Evolutionary conservation across 371 early-diverging fungal species (phyloP), one percentile per base, ranked within the genome.

Genomic region (Mucor piriformis): DNA sequence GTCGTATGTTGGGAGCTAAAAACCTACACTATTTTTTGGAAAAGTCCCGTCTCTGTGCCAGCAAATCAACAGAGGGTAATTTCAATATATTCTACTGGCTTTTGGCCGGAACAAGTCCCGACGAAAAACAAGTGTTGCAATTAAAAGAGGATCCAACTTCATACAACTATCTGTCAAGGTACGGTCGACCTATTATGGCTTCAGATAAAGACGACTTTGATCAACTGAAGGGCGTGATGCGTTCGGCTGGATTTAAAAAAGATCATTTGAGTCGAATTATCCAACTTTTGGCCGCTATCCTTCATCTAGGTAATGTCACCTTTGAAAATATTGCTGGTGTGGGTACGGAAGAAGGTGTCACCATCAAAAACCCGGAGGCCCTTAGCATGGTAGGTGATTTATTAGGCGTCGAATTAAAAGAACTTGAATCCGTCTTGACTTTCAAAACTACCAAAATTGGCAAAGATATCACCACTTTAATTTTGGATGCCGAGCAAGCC

Each of bases 1-100:
- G 95, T 6, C 86, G 88, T 13, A 84, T 98, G 69, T 79, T 89
- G 10, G 96, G 97, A 23, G 89, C 89, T 7, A 95, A 93, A 71
- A 74, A 90, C 55, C 77, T 94, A 40, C 90, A 93, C 59, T 97
- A 94, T 69, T 81, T 96, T 51, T 78, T 98, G 16, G 98, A 99
- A 59, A 88, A 89, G 38, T 77, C 77, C 40, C 82, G 93, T 25
- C 79, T 92, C n/a, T 69, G 81, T 3, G 69, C 68, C 18, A 72
- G 80, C 4, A 43, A 38, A 52, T 7, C 73, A 29, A 79, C 77
- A 47, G 89, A 95, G 57, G 82, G 91, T 57, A 95, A 90, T 72
- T 97, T 95, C 73, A 93, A 97, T 68, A 86, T 95, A 32, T 92
- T 98, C 65, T 92, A 96, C 70, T 88, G 92, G 52, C 78, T 97